phyloP scores from a whole-genome alignment of 179 eudicot genomes.

The Silene coronaria region DNA sequence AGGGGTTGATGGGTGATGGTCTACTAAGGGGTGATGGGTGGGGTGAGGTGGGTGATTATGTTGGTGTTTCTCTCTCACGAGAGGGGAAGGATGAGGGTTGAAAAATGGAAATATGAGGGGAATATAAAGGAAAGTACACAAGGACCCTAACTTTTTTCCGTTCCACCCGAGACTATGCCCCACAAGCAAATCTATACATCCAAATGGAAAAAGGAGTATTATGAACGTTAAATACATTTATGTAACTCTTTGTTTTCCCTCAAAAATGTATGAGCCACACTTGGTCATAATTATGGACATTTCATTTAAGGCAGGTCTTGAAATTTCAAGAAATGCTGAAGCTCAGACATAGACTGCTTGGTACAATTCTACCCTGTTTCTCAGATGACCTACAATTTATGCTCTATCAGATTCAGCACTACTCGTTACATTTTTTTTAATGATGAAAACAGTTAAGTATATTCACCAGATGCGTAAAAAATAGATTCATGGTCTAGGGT shows the following conservation, averaged over 20 bases:
- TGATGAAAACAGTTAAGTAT: not conserved
- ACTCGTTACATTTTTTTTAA: not conserved
- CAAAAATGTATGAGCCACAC: not conserved
- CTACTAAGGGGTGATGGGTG: too few relatives aligned
- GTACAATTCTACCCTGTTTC: not conserved
- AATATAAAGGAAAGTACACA: not conserved
- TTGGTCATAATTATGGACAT: not conserved
- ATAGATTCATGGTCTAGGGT: conserved; percentile 22
- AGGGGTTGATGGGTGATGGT: too few relatives aligned
- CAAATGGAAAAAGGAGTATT: not conserved
- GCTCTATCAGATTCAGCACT: not conserved
- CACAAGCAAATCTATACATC: not conserved
- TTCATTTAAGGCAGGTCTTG: not conserved
- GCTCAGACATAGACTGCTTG: not conserved
- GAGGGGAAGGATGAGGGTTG: not conserved
- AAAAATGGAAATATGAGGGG: too few relatives aligned
- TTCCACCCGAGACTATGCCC: too few relatives aligned
- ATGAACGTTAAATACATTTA: not conserved
- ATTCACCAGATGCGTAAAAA: not conserved
- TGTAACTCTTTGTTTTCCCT: not conserved
- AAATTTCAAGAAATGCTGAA: not conserved
- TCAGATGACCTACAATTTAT: not conserved
- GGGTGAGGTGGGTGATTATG: not conserved
- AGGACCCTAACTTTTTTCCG: not conserved
- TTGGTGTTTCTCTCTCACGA: not conserved